Percentiles rank a stretch among this genome's conserved stretches.
Conservation (phyloP, 768 basidiomycete genomes). For the Phylloporus scabripes region DNA sequence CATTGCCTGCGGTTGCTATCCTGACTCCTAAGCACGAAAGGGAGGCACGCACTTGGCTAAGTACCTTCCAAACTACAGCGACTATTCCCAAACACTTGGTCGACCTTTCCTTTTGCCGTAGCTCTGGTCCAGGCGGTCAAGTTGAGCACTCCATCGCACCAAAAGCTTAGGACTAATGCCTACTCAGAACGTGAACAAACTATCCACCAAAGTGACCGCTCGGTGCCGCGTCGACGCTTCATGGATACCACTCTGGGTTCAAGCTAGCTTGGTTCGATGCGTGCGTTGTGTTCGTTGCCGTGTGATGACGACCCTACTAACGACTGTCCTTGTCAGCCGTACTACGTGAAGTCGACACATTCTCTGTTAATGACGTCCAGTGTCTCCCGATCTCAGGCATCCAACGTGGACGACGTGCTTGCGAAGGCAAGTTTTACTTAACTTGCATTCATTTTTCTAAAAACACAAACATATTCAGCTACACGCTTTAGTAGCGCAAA, state of each 20-base stretch:
- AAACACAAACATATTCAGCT: constrained; percentile 15
- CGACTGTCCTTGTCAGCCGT: constrained; percentile 37
- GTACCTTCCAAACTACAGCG: constrained; percentile 36
- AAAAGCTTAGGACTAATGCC: neutral
- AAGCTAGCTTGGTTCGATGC: constrained; percentile 39
- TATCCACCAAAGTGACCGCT: constrained; percentile 76
- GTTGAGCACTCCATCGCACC: constrained; percentile 33
- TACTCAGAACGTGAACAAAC: constrained; percentile 76
- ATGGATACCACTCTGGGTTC: constrained; percentile 73
- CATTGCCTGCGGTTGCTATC: constrained; percentile 35
- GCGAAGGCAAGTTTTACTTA: constrained; percentile 42
- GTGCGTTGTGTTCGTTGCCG: constrained; percentile 34
- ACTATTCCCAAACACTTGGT: constrained; percentile 50
- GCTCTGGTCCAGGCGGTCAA: constrained; percentile 84
- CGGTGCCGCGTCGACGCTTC: constrained; percentile 50
- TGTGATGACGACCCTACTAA: neutral
- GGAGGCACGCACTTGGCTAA: constrained; percentile 52
- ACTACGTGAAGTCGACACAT: constrained; percentile 62
- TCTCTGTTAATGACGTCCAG: constrained; percentile 68
- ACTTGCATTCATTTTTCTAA: neutral
- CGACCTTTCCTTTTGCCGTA: constrained; percentile 64
- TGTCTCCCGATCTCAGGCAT: constrained; percentile 67
- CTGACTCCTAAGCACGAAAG: constrained; percentile 39
- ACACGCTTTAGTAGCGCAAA: constrained; percentile 20
- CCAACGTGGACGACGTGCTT: constrained; percentile 70